Conservation (phyloP, 2,329 filamentous ascomycete species). For the Pseudogymnoascus sp. region DNA sequence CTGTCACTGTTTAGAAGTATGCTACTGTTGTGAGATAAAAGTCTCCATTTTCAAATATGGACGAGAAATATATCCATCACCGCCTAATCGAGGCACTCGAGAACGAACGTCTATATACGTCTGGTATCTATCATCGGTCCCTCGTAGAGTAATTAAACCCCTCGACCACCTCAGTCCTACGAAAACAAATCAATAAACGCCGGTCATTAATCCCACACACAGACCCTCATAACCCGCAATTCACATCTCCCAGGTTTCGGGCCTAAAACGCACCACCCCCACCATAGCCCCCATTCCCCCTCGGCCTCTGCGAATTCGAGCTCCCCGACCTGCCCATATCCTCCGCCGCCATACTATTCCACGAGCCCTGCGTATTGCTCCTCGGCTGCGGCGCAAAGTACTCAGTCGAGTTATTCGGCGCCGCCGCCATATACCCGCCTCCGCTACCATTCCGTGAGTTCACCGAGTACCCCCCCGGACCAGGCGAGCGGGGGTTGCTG, state of each 20-base stretch:
- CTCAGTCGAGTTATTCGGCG: neutral
- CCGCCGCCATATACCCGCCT: neutral
- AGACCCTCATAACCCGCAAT: neutral
- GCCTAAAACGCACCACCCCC: neutral
- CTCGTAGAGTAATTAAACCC: neutral
- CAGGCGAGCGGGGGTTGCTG: neutral
- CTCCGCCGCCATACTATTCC: neutral
- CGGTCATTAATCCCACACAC: neutral
- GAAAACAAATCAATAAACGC: neutral
- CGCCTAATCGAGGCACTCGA: neutral
- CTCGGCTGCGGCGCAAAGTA: neutral
- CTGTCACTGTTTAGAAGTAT: neutral
- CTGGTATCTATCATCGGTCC: neutral
- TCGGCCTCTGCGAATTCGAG: neutral
- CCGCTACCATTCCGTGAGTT: neutral
- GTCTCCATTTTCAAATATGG: neutral
- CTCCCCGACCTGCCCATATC: neutral
- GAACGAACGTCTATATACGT: neutral
- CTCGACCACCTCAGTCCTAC: neutral
- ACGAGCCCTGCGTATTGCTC: neutral
- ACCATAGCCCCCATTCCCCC: neutral
- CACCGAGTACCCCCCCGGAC: neutral
- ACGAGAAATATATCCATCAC: neutral
- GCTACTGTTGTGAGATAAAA: neutral
- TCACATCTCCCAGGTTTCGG: too few species aligned